phyloP scores from a whole-genome alignment of 371 early-diverging fungal genomes.

The Dichotomocladium elegans region DNA sequence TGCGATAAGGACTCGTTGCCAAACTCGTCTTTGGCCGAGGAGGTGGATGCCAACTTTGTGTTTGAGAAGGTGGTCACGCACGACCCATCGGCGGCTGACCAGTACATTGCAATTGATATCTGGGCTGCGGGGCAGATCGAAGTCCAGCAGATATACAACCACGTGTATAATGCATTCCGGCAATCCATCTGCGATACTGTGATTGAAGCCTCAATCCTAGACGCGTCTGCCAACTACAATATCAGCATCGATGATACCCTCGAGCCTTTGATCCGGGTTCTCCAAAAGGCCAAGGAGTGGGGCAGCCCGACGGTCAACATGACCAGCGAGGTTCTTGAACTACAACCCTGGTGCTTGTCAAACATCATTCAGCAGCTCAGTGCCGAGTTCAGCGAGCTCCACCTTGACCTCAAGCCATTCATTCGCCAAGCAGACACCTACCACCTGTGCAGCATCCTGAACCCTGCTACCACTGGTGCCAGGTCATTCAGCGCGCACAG shows the following conservation, averaged over 20 bases:
- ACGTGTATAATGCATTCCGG: slow-evolving; percentile 48
- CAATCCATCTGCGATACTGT: slow-evolving; percentile 71
- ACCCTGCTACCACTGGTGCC: background rate
- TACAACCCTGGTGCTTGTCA: slow-evolving; percentile 41
- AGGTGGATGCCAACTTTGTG: background rate
- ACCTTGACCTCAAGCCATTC: slow-evolving; percentile 21
- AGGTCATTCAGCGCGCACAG: too few relatives aligned
- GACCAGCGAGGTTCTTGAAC: slow-evolving; percentile 13
- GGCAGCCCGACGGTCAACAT: slow-evolving; percentile 55
- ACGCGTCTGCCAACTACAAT: background rate
- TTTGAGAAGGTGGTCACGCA: too few relatives aligned
- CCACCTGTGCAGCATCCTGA: background rate
- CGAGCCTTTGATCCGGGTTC: slow-evolving; percentile 9
- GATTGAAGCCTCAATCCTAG: slow-evolving; percentile 50
- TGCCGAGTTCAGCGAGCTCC: slow-evolving; percentile 24
- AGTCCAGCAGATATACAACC: slow-evolving; percentile 40
- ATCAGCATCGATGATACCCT: background rate
- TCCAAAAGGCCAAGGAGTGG: slow-evolving; percentile 46
- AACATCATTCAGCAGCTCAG: slow-evolving; percentile 29
- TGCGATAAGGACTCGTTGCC: background rate
- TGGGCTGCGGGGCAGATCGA: slow-evolving; percentile 72
- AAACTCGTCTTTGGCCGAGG: background rate
- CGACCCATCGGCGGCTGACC: background rate
- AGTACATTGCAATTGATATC: slow-evolving; percentile 51
- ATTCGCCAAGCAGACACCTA: slow-evolving; percentile 14